Evolutionary conservation across 2,329 filamentous ascomycete species (phyloP).

Genomic region (Aschersonia sp.): DNA sequence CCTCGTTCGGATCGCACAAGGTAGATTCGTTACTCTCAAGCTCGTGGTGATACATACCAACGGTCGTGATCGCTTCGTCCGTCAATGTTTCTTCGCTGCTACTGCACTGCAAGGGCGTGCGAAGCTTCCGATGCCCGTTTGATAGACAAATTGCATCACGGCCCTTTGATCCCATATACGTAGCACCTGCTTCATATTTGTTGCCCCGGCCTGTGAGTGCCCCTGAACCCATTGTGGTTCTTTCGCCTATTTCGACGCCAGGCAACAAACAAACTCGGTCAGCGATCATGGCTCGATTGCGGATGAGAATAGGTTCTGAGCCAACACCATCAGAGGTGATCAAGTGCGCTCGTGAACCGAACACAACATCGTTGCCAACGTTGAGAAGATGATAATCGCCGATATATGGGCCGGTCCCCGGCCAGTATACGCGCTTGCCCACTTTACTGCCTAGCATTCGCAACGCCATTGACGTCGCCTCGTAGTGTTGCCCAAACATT

Average conservation of each 20-base stretch:
- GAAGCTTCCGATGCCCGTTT: slow-evolving; percentile 4
- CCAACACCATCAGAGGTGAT: slow-evolving; percentile 37
- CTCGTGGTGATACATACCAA: background rate
- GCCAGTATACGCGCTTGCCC: slow-evolving; percentile 41
- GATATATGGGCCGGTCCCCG: slow-evolving; percentile 37
- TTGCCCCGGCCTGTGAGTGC: slow-evolving; percentile 31
- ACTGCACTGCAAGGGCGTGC: slow-evolving; percentile 5
- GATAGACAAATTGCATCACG: slow-evolving; percentile 32
- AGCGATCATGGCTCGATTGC: slow-evolving; percentile 38
- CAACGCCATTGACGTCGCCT: slow-evolving; percentile 34
- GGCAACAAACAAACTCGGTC: slow-evolving; percentile 38
- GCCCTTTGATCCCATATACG: slow-evolving; percentile 36
- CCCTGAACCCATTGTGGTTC: slow-evolving; percentile 37
- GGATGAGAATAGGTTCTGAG: slow-evolving; percentile 30
- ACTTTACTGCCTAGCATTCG: slow-evolving; percentile 36
- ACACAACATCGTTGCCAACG: slow-evolving; percentile 44
- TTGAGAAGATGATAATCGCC: slow-evolving; percentile 40
- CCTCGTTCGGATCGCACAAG: background rate
- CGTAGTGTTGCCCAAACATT: slow-evolving; percentile 40
- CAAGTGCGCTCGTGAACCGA: slow-evolving; percentile 38
- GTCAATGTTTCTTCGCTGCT: slow-evolving; percentile 10
- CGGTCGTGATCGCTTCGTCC: background rate
- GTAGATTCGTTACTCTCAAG: background rate
- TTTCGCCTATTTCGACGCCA: slow-evolving; percentile 31
- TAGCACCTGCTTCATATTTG: slow-evolving; percentile 27